A percentile compares a stretch with the other conserved stretches of the same genome.
Evolutionary conservation across 441 rosid species (phyloP).

Genomic region (Erodium trifolium): DNA sequence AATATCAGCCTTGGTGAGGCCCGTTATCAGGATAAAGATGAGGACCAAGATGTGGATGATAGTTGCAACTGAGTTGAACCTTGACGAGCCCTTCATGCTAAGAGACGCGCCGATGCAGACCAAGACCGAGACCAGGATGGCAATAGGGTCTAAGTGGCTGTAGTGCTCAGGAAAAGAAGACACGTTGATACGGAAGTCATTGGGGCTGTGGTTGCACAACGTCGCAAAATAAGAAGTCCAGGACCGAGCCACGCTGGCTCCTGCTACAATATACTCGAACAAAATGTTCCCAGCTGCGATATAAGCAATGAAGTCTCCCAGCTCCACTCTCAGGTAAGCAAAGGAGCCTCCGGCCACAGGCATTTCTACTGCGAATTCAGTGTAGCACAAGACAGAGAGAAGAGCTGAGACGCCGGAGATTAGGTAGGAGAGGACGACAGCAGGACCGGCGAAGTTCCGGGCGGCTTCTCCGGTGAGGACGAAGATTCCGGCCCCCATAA

Average conservation of each 20-base stretch:
- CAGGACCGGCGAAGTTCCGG: constrained; percentile 49
- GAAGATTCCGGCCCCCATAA: constrained; percentile 73
- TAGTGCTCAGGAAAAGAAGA: constrained; percentile 30
- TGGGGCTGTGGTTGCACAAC: constrained; percentile 40
- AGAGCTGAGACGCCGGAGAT: constrained; percentile 57
- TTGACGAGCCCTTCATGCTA: constrained; percentile 55
- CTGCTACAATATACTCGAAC: constrained; percentile 51
- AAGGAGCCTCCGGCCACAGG: constrained; percentile 76
- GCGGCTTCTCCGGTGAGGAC: constrained; percentile 75
- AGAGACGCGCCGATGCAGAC: constrained; percentile 36
- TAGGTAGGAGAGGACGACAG: constrained; percentile 52
- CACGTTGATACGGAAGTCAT: constrained; percentile 36
- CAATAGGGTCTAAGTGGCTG: constrained; percentile 55
- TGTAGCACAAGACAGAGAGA: constrained; percentile 67
- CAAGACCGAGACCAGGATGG: constrained; percentile 29
- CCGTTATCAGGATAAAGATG: constrained; percentile 44
- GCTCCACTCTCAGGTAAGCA: constrained; percentile 66
- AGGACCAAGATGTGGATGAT: constrained; percentile 38
- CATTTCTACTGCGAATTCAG: constrained; percentile 59
- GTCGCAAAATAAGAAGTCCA: constrained; percentile 80
- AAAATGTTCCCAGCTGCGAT: constrained; percentile 75
- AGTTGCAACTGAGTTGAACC: constrained; percentile 46
- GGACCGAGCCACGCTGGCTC: constrained; percentile 64
- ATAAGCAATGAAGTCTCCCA: constrained; percentile 67
- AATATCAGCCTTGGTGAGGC: constrained; percentile 39